Evolutionary conservation across 2,329 filamentous ascomycete species (phyloP), one percentile per base, ranked within the genome.

Genomic region (Claviceps paspali): DNA sequence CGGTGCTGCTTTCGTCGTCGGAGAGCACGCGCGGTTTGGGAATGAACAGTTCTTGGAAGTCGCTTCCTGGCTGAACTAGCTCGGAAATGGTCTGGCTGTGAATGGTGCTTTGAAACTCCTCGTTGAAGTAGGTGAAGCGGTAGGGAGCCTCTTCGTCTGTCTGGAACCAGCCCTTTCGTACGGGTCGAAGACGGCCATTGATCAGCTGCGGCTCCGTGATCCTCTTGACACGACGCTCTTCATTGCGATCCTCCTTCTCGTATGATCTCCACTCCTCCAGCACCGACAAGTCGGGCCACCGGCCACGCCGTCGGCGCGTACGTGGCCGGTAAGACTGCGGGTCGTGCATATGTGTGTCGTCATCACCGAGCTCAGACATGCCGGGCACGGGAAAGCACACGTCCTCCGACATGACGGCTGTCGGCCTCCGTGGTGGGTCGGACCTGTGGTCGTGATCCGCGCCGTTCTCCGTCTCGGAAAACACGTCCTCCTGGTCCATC

Each of bases 61-160:
- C 82, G 42, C 79, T 73, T 5, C 85, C 91, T 1, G 83, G 79
- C 47, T 94, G 86, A 7, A 92, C 72, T 15, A 98, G 70, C 54
- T 95, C 91, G 2, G 86, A 93, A 40, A 98, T 94, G 1, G 82
- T 91, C 57, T 93, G 84, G 42, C 86, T 91, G 57, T 98, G 91
- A 43, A 98, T 92, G 0, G 91, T 98, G 56, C 83, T 92, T 50
- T 85, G 81, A 39, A 96, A 85, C 44, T 94, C 85, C 54, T 96
- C 91, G 56, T 96, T 96, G 68, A 98, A 98, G 57, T 98, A 98
- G 0, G 91, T 96, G 56, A 95, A 98, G 19, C 91, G 75, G 55
- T 92, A 96, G 0, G 91, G 91, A 0, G 80, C 76, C 45, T 95
- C 88, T 42, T 94, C 87, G 45, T 91, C 83, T 37, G 83, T 77